phyloP scores from a whole-genome alignment of 139 green algal species.

The Closterium sp. region DNA sequence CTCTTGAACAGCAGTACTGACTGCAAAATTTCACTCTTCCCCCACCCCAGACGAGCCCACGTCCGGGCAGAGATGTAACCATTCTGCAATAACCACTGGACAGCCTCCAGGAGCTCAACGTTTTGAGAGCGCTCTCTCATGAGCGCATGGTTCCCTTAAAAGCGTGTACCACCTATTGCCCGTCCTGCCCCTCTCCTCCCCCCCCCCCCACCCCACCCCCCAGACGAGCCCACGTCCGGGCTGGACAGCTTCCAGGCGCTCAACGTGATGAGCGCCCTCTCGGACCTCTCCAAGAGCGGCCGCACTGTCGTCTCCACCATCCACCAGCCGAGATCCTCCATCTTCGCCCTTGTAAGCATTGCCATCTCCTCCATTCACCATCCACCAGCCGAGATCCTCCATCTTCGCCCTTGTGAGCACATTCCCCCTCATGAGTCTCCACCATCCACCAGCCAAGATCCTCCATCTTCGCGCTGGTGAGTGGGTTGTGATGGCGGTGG shows the following conservation, averaged over 20 bases:
- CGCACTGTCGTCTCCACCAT: slow-evolving; percentile 52
- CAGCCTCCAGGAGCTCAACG: slow-evolving; percentile 55
- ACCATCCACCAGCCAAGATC: neutral
- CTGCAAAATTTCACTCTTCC: too few relatives aligned
- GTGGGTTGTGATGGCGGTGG: neutral
- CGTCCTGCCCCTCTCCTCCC: too few relatives aligned
- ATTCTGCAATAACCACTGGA: too few relatives aligned
- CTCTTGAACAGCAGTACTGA: too few relatives aligned
- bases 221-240: slow-evolving; percentile 40
- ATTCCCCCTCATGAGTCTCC: neutral
- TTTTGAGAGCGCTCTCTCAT: slow-evolving; percentile 40
- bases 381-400: slow-evolving; percentile 46
- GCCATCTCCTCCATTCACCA: slow-evolving; percentile 53
- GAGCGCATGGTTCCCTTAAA: neutral
- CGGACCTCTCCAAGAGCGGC: slow-evolving; percentile 13
- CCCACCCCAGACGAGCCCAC: slow-evolving; percentile 40
- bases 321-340: slow-evolving; percentile 48
- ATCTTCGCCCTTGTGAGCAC: slow-evolving; percentile 44
- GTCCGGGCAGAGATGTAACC: slow-evolving; percentile 11
- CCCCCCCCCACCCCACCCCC: too few relatives aligned
- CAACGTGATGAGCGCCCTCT: slow-evolving; percentile 52
- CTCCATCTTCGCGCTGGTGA: neutral
- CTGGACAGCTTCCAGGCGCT: slow-evolving; percentile 56
- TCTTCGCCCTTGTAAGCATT: slow-evolving; percentile 41
- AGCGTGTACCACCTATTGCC: too few relatives aligned